These are phyloP conservation scores for Trametes villosa DNA, from an alignment of 768 basidiomycete species.

Conservation along the genomic window DNA sequence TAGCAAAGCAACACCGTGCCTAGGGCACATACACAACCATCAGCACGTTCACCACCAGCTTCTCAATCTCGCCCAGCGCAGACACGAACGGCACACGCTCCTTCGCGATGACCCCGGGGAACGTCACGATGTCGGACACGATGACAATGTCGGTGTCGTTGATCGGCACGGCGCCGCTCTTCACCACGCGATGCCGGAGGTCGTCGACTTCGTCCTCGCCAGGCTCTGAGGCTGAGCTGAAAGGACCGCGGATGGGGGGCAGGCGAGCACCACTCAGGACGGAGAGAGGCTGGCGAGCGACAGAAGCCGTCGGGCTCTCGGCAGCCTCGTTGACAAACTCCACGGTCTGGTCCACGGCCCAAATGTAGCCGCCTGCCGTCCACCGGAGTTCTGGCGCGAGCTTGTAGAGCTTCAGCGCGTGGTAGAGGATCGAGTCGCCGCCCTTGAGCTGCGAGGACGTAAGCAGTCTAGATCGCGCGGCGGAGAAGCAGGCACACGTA, in stretches of 20 bases:
- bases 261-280: slow-evolving; percentile 30
- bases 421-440: slow-evolving; percentile 74
- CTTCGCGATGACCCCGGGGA: slow-evolving; percentile 54
- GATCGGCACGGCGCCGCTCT: slow-evolving; percentile 69
- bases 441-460: slow-evolving; percentile 63
- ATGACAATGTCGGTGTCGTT: slow-evolving; percentile 64
- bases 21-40: slow-evolving; percentile 71
- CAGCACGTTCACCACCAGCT: slow-evolving; percentile 75
- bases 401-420: slow-evolving; percentile 77
- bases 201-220: slow-evolving; percentile 43
- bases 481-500: slow-evolving; percentile 41
- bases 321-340: slow-evolving; percentile 57
- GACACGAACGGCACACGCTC: slow-evolving; percentile 73
- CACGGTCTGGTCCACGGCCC: slow-evolving; percentile 73
- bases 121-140: slow-evolving; percentile 55
- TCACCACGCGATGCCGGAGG: slow-evolving; percentile 61
- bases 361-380: slow-evolving; percentile 83
- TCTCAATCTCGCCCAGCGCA: slow-evolving; percentile 63
- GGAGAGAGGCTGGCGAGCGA: slow-evolving; percentile 18
- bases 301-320: slow-evolving; percentile 30
- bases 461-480: not conserved
- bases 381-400: slow-evolving; percentile 76
- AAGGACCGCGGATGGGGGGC: slow-evolving; percentile 49
- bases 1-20: not conserved
- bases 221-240: slow-evolving; percentile 47